Conservation (phyloP, 306 rosid genomes). For the Dalbergia oliveri region DNA sequence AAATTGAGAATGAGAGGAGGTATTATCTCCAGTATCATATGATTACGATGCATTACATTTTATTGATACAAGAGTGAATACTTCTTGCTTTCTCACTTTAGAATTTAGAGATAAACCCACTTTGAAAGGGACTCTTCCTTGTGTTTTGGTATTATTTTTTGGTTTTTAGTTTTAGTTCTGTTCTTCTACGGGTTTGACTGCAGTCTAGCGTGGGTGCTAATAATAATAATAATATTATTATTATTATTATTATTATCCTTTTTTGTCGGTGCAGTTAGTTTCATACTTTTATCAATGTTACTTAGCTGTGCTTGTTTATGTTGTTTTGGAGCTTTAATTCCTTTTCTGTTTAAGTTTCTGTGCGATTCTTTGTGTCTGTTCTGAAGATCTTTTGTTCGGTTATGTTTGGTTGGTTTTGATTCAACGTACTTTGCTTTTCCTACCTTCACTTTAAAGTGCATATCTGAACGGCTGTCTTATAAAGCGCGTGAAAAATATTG, state of each 20-base stretch:
- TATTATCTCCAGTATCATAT: not conserved
- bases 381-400: conserved; percentile 28
- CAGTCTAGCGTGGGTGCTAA: conserved; percentile 4
- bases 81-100: no score
- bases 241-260: conserved; percentile 20
- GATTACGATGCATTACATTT: no score
- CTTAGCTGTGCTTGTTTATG: not conserved
- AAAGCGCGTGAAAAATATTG: conserved; percentile 38
- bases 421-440: conserved; percentile 36
- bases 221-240: not conserved
- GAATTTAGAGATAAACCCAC: not conserved
- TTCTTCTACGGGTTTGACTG: conserved; percentile 23
- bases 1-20: not conserved
- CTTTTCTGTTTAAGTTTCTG: conserved; percentile 18
- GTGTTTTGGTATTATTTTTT: not conserved
- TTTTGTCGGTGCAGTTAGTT: conserved; percentile 39
- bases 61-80: no score
- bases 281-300: not conserved
- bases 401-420: conserved; percentile 24
- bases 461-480: conserved; percentile 35
- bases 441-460: conserved; percentile 38
- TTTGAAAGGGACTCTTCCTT: conserved; percentile 20
- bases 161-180: not conserved
- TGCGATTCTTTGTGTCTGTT: conserved; percentile 35
- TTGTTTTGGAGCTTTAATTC: not conserved